A percentile compares a stretch with the other conserved stretches of the same genome.
These are phyloP conservation scores for Gracilaria gracilis DNA, from an alignment of 23 red algal species.

Conservation along the genomic window DNA sequence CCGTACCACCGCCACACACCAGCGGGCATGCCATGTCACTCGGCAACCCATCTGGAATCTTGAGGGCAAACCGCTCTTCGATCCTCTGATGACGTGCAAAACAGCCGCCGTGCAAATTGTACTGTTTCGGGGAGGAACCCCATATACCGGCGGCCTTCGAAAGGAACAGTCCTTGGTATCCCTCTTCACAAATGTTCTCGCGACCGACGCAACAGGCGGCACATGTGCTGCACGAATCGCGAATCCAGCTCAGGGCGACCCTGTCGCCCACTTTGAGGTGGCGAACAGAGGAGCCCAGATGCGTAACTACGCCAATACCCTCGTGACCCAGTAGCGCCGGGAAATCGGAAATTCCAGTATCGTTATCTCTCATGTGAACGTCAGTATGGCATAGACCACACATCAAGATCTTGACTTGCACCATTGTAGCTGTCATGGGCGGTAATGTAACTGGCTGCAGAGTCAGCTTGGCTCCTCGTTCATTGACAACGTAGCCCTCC, in stretches of 20 bases:
- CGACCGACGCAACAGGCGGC: constrained; percentile 18
- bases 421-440: constrained; percentile 42
- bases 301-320: constrained; percentile 52
- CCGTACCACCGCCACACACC: constrained; percentile 65
- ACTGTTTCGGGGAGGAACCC: constrained; percentile 2
- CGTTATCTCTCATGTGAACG: constrained; percentile 64
- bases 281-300: constrained; percentile 39
- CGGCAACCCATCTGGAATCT: constrained; percentile 52
- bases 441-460: constrained; percentile 47
- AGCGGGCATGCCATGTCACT: constrained; percentile 56
- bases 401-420: constrained; percentile 66
- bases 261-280: constrained; percentile 33
- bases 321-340: constrained; percentile 60
- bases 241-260: constrained; percentile 69
- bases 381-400: constrained; percentile 61
- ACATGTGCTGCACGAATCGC: constrained; percentile 58
- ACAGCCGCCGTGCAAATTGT: constrained; percentile 60
- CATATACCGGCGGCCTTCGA: constrained; percentile 13
- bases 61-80: constrained; percentile 65
- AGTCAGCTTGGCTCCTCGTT: constrained; percentile 18
- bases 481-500: constrained; percentile 51
- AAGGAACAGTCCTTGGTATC: constrained; percentile 63
- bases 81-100: constrained; percentile 57
- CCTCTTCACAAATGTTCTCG: constrained; percentile 62
- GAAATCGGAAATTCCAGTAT: constrained; percentile 44